Percentiles rank a stretch among this genome's conserved stretches.
Evolutionary conservation across 2,329 filamentous ascomycete species (phyloP).

Genomic region (Aspergillus novoparasiticus): DNA sequence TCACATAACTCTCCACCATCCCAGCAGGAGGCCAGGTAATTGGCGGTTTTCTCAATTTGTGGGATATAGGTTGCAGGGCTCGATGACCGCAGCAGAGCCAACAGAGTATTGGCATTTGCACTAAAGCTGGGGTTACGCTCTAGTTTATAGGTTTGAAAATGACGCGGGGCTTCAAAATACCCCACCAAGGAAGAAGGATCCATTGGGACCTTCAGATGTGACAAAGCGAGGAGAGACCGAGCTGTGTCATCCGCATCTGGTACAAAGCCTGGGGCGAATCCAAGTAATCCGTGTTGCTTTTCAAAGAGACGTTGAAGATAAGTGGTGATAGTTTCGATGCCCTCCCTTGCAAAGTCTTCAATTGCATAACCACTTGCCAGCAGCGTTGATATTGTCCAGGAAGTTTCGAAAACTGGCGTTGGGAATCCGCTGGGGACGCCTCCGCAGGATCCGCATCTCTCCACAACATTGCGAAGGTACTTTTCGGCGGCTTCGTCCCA

Average conservation of each 20-base stretch:
- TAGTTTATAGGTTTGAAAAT: slow-evolving; percentile 35
- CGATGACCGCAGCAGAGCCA: slow-evolving; percentile 30
- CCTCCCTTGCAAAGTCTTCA: not conserved
- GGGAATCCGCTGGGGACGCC: too few species aligned
- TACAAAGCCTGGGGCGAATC: slow-evolving; percentile 7
- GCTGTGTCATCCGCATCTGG: slow-evolving; percentile 35
- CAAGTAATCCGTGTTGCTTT: not conserved
- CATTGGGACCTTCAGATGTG: slow-evolving; percentile 13
- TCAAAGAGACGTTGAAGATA: too few species aligned
- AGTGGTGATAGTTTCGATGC: not conserved
- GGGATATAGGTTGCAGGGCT: slow-evolving; percentile 14
- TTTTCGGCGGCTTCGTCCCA: too few species aligned
- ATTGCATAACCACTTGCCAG: not conserved
- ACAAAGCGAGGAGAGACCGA: slow-evolving; percentile 18
- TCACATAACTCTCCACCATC: slow-evolving; percentile 6
- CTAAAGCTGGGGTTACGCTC: slow-evolving; percentile 38
- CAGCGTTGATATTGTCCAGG: slow-evolving; percentile 2
- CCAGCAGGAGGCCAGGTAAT: too few species aligned
- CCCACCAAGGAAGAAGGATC: slow-evolving; percentile 1
- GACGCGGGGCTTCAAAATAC: slow-evolving; percentile 31
- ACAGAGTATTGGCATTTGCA: slow-evolving; percentile 39
- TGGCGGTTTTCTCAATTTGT: slow-evolving; percentile 30
- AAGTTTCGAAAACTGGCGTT: not conserved
- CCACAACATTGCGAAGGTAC: too few species aligned
- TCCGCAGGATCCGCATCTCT: too few species aligned